These are phyloP conservation scores for Ophiorrhiza pumila DNA, from an alignment of 257 asterid genomes.

Conservation along the genomic window DNA sequence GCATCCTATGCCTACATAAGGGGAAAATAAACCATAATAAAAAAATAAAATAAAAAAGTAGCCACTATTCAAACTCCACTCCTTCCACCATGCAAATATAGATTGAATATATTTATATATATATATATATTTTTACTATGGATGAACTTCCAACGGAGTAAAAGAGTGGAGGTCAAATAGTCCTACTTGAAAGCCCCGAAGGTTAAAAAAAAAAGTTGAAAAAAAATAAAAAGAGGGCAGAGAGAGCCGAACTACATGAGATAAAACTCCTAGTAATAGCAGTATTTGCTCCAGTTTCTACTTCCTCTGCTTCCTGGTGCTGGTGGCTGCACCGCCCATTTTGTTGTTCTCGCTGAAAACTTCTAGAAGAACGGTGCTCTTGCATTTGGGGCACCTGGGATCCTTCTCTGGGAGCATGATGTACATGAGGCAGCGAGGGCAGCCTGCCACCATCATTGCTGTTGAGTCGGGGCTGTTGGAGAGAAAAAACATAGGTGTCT, in stretches of 20 bases:
- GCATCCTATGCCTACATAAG: slow-evolving; percentile 3
- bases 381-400: slow-evolving; percentile 86
- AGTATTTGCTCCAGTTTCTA: not conserved
- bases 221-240: not conserved
- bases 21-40: not conserved
- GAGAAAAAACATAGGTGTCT: slow-evolving; percentile 44
- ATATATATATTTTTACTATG: not conserved
- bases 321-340: not conserved
- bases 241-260: not conserved
- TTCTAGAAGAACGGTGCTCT: slow-evolving; percentile 75
- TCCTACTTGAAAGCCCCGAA: slow-evolving; percentile 28
- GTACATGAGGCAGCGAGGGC: slow-evolving; percentile 89
- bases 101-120: not conserved
- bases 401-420: slow-evolving; percentile 83
- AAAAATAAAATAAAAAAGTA: slow-evolving; percentile 13
- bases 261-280: slow-evolving; percentile 5
- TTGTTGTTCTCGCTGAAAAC: slow-evolving; percentile 32
- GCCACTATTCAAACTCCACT: slow-evolving; percentile 71
- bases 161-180: slow-evolving; percentile 60
- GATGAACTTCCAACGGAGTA: not conserved
- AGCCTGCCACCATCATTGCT: slow-evolving; percentile 49
- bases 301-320: slow-evolving; percentile 36
- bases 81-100: slow-evolving; percentile 20
- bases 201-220: too few relatives aligned
- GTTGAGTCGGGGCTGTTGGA: slow-evolving; percentile 51